phyloP scores from a whole-genome alignment of 164 flowering plant genomes.

The Brasenia schreberi region DNA sequence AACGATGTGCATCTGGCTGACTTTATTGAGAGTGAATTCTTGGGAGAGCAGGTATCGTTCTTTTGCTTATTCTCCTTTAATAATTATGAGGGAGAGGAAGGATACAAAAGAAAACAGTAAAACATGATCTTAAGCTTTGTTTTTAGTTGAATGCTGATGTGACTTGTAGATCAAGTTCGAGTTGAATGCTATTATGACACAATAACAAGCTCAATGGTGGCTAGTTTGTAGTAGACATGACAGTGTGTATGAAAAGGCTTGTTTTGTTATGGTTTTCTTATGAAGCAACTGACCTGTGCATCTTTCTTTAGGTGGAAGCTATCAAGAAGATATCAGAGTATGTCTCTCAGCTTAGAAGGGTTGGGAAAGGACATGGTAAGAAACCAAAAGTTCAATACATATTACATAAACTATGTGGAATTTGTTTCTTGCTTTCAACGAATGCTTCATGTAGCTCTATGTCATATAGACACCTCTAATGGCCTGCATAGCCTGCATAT shows the following conservation, averaged over 20 bases:
- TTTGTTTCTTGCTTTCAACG: neutral
- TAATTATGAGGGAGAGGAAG: too few species aligned
- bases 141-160: neutral
- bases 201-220: too few species aligned
- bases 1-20: slow-evolving; percentile 67
- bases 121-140: too few species aligned
- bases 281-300: neutral
- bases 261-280: neutral
- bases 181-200: too few species aligned
- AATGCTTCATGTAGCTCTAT: too few species aligned
- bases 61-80: neutral
- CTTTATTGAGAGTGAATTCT: slow-evolving; percentile 61
- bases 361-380: slow-evolving; percentile 93
- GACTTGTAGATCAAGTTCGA: neutral
- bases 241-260: neutral
- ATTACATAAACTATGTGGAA: neutral
- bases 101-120: too few species aligned
- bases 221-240: too few species aligned
- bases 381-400: neutral
- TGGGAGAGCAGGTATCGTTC: slow-evolving; percentile 58
- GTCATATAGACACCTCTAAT: too few species aligned
- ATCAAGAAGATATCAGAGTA: slow-evolving; percentile 80
- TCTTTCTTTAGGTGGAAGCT: slow-evolving; percentile 50
- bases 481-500: neutral
- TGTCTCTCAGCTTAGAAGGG: slow-evolving; percentile 87